Conservation (phyloP, 441 rosid genomes). For the Geranium incanum region DNA sequence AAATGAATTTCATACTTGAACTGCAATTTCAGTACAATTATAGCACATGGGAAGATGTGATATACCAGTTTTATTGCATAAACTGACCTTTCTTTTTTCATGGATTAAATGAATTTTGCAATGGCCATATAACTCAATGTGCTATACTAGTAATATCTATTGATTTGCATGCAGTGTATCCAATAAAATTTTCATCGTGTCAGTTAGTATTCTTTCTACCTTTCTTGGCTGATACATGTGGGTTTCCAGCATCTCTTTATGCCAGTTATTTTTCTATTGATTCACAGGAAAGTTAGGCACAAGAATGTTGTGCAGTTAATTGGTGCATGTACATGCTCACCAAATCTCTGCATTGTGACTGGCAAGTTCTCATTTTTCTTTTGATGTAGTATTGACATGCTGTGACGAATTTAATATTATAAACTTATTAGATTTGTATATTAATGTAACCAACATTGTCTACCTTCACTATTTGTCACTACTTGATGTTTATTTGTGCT, state of each 20-base stretch:
- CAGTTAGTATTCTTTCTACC: neutral
- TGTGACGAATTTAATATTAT: neutral
- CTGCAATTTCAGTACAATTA: neutral
- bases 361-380: conserved; percentile 35
- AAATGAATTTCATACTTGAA: neutral
- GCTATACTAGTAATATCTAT: neutral
- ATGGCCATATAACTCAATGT: neutral
- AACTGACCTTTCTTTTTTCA: neutral
- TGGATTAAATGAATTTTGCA: neutral
- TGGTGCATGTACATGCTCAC: conserved; percentile 83
- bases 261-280: conserved; percentile 12
- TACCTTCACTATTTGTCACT: conserved; percentile 17
- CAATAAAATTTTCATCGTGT: neutral
- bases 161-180: conserved; percentile 9
- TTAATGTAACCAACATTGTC: conserved; percentile 12
- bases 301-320: conserved; percentile 93
- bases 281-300: conserved; percentile 82
- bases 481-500: conserved; percentile 22
- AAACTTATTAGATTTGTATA: neutral
- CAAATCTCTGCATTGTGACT: conserved; percentile 82
- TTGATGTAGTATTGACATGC: conserved; percentile 4
- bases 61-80: neutral
- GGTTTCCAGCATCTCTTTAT: neutral
- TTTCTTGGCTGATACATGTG: conserved; percentile 2
- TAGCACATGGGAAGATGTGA: neutral